Evolutionary conservation across 495 filamentous ascomycete species (phyloP).

Genomic region (Hyaloscypha variabilis): DNA sequence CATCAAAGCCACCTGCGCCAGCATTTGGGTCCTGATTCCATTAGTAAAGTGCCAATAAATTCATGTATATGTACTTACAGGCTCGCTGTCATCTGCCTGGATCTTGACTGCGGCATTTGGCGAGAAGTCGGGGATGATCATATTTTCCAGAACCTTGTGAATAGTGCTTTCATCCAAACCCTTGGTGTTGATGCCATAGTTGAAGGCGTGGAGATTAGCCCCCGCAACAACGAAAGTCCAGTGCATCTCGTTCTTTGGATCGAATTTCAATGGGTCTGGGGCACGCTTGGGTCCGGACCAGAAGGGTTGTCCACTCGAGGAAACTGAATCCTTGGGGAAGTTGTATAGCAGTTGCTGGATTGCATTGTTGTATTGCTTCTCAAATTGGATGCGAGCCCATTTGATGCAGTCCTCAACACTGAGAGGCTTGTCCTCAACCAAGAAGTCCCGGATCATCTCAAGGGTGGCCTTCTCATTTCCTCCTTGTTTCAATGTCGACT

Average conservation of each 20-base stretch:
- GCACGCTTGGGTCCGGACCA: slow-evolving; percentile 99
- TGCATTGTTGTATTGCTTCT: slow-evolving; percentile 95
- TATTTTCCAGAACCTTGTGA: slow-evolving; percentile 77
- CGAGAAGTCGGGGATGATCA: slow-evolving; percentile 96
- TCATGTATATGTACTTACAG: slow-evolving; percentile 48
- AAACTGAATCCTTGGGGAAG: slow-evolving; percentile 92
- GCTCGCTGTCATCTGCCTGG: slow-evolving; percentile 93
- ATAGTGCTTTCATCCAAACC: slow-evolving; percentile 69
- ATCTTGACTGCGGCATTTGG: slow-evolving; percentile 94
- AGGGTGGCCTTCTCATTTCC: slow-evolving; percentile 96
- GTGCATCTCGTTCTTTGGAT: slow-evolving; percentile 80
- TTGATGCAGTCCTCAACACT: slow-evolving; percentile 94
- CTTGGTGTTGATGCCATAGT: slow-evolving; percentile 91
- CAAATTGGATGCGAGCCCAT: slow-evolving; percentile 93
- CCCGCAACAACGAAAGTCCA: slow-evolving; percentile 83
- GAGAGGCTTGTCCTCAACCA: slow-evolving; percentile 91
- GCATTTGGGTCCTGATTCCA: slow-evolving; percentile 72
- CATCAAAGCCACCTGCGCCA: slow-evolving; percentile 57
- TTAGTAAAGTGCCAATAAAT: slow-evolving; percentile 5
- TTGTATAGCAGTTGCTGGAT: slow-evolving; percentile 97
- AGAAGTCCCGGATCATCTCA: slow-evolving; percentile 83
- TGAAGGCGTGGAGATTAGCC: slow-evolving; percentile 94
- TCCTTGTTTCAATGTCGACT: slow-evolving; percentile 85
- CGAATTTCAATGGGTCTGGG: slow-evolving; percentile 88
- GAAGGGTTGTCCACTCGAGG: slow-evolving; percentile 87